Conservation (phyloP, 768 basidiomycete genomes). For the Podaxis sp. region DNA sequence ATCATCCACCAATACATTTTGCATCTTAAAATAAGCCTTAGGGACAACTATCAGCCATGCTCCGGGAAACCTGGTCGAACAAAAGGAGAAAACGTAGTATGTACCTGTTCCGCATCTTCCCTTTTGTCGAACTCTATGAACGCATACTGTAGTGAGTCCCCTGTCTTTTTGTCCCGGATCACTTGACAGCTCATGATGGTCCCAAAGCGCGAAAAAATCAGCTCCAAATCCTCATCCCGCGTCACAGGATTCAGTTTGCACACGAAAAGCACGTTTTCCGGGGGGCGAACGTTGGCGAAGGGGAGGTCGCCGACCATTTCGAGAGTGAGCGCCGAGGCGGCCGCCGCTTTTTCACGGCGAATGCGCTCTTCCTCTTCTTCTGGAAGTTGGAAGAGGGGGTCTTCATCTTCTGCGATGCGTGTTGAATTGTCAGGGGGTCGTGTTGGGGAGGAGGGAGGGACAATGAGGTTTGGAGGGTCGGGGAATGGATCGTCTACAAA, state of each 20-base stretch:
- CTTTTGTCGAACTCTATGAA: constrained; percentile 97
- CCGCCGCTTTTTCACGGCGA: constrained; percentile 84
- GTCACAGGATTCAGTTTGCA: constrained; percentile 98
- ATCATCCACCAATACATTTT: constrained; percentile 97
- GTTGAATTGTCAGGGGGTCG: constrained; percentile 82
- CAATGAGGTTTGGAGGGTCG: constrained; percentile 74
- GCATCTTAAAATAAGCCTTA: constrained; percentile 99
- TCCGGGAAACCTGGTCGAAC: constrained; percentile 6
- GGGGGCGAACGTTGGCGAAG: constrained; percentile 96
- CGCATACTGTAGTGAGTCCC: constrained; percentile 96
- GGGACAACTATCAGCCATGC: background rate
- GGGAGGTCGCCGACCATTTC: constrained; percentile 99
- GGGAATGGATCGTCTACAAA: constrained; percentile 90
- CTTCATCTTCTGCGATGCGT: constrained; percentile 94
- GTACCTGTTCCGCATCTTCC: constrained; percentile 91
- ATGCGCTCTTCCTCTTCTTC: constrained; percentile 83
- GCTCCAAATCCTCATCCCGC: constrained; percentile 91
- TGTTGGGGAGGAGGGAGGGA: constrained; percentile 75
- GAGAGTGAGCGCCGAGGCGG: constrained; percentile 90
- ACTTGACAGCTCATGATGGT: constrained; percentile 97
- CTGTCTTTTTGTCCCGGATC: constrained; percentile 92
- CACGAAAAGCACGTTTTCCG: constrained; percentile 97
- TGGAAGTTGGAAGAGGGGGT: constrained; percentile 75
- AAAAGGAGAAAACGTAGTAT: constrained; percentile 18
- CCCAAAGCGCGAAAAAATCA: constrained; percentile 96